These are phyloP conservation scores for Echites panduratus DNA, from an alignment of 257 asterid genomes.

Conservation along the genomic window DNA sequence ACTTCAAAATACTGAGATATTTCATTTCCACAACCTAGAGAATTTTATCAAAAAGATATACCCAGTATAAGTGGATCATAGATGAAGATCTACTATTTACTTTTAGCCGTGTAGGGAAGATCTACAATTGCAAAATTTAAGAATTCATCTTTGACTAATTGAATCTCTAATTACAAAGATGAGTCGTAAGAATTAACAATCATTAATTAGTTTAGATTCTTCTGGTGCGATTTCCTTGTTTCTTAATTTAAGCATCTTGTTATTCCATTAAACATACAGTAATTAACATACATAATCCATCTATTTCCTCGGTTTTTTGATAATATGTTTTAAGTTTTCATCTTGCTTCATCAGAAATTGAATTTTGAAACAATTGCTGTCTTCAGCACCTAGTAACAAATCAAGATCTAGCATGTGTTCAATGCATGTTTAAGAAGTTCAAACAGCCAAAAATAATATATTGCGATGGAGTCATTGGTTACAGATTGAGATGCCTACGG, in stretches of 20 bases:
- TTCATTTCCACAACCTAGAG: neutral
- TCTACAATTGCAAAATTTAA: neutral
- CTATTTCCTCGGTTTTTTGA: neutral
- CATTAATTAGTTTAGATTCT: neutral
- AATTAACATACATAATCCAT: neutral
- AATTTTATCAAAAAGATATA: neutral
- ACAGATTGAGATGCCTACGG: neutral
- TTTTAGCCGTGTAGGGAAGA: neutral
- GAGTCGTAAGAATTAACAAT: neutral
- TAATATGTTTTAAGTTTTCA: neutral
- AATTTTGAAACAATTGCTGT: neutral
- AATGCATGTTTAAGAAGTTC: neutral
- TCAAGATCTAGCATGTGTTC: neutral
- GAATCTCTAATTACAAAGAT: neutral
- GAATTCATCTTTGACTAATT: neutral
- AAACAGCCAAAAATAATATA: neutral
- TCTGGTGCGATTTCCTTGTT: neutral
- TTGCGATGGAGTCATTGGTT: neutral
- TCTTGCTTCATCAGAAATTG: neutral
- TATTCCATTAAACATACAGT: neutral
- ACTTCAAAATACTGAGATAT: neutral
- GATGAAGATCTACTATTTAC: neutral
- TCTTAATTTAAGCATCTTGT: neutral
- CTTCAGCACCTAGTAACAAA: neutral
- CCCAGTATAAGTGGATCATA: neutral